These are phyloP conservation scores for Whalleya microplaca DNA, from an alignment of 2,329 filamentous ascomycete species.

Conservation along the genomic window DNA sequence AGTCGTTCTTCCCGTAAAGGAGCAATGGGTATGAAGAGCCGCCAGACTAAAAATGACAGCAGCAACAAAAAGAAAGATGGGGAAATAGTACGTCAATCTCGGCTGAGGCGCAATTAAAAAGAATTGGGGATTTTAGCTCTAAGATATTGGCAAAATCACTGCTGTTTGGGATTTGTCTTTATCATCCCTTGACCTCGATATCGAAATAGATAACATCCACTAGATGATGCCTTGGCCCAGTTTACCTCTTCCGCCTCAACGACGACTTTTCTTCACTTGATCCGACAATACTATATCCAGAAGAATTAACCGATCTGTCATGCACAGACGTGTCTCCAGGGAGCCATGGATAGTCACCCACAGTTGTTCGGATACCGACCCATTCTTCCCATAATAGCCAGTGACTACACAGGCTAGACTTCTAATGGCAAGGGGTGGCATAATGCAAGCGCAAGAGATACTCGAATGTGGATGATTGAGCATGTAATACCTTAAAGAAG, in stretches of 20 bases:
- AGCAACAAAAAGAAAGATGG: conserved; percentile 20
- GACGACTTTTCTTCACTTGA: conserved; percentile 12
- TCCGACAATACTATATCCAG: conserved; percentile 17
- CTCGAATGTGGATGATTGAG: conserved; percentile 23
- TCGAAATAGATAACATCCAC: conserved; percentile 22
- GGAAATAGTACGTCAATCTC: conserved; percentile 21
- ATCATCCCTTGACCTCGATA: conserved; percentile 24
- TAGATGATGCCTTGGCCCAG: conserved; percentile 8
- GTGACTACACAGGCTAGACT: conserved; percentile 24
- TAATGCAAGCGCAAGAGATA: conserved; percentile 24
- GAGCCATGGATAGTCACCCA: conserved; percentile 23
- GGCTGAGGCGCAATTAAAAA: conserved; percentile 22
- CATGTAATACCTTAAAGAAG: conserved; percentile 17
- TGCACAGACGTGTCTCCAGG: conserved; percentile 23
- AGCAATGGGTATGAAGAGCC: conserved; percentile 9
- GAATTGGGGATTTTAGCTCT: conserved; percentile 11
- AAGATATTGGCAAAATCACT: conserved; percentile 24
- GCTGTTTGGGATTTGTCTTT: conserved; percentile 23
- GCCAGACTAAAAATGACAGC: conserved; percentile 18
- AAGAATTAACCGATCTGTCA: conserved; percentile 28
- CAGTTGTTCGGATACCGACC: conserved; percentile 13
- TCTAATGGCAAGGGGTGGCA: conserved; percentile 17
- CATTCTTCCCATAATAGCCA: conserved; percentile 29
- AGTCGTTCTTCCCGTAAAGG: conserved; percentile 17
- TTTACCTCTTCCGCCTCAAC: conserved; percentile 11